A percentile compares a stretch with the other conserved stretches of the same genome.
Conservation (phyloP, 176 grass and related monocot genomes). For the Raddia distichophylla region DNA sequence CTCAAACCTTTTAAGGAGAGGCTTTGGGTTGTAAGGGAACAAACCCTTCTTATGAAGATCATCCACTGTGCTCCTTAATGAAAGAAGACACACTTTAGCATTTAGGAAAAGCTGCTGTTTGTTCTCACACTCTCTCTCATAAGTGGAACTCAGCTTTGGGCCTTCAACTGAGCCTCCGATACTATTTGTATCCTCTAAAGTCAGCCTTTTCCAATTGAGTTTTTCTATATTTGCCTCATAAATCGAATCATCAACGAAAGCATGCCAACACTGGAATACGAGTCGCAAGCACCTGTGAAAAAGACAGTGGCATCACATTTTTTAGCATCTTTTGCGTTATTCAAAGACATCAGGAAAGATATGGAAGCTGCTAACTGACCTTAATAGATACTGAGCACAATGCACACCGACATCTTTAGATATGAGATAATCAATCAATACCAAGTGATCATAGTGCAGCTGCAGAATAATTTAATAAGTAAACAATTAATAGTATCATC, state of each 20-base stretch:
- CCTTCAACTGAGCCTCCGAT: conserved; percentile 31
- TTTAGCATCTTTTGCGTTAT: not conserved
- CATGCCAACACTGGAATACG: conserved; percentile 69
- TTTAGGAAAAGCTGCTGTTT: conserved; percentile 48
- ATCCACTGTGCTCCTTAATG: conserved; percentile 76
- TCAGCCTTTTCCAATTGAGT: conserved; percentile 59
- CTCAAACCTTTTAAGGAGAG: conserved; percentile 81
- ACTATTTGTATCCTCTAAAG: conserved; percentile 42
- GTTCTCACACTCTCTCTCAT: conserved; percentile 20
- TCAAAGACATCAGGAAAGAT: conserved; percentile 16
- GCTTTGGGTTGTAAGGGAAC: conserved; percentile 90
- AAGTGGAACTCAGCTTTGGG: conserved; percentile 17
- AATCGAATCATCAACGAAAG: conserved; percentile 61
- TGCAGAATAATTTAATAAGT: conserved; percentile 54
- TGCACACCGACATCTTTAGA: conserved; percentile 81
- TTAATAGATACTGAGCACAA: conserved; percentile 87
- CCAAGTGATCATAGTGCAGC: conserved; percentile 94
- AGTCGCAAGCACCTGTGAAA: conserved; percentile 70
- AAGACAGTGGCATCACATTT: conserved; percentile 27
- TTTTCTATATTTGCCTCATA: conserved; percentile 49
- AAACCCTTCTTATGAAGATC: conserved; percentile 75
- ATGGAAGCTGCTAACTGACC: conserved; percentile 48
- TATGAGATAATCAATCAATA: conserved; percentile 94
- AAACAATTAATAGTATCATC: conserved; percentile 30
- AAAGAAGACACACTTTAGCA: conserved; percentile 81